Evolutionary conservation across 768 basidiomycete species (phyloP).

Genomic region (Boletus subparvulus): DNA sequence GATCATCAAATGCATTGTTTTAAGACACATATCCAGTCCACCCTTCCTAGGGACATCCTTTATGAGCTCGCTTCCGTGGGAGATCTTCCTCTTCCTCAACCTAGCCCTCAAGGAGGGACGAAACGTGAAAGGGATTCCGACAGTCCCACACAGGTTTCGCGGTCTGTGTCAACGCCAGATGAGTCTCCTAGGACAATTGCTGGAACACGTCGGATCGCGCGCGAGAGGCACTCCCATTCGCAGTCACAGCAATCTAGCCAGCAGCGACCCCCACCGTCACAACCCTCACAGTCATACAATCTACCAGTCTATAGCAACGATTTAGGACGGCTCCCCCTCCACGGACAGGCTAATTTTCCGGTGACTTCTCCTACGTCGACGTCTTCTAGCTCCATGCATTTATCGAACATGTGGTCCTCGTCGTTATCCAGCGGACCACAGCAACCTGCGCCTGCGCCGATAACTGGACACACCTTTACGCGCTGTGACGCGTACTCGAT

Average conservation of each 20-base stretch:
- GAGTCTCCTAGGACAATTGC: slow-evolving; percentile 31
- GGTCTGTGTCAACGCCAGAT: slow-evolving; percentile 1
- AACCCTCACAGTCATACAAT: slow-evolving; percentile 24
- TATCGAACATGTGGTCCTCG: slow-evolving; percentile 29
- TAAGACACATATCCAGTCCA: background rate
- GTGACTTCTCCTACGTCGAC: background rate
- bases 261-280: slow-evolving; percentile 9
- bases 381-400: too few species aligned
- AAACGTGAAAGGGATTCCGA: slow-evolving; percentile 69
- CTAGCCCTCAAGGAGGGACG: slow-evolving; percentile 48
- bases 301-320: slow-evolving; percentile 60
- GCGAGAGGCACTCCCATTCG: slow-evolving; percentile 17
- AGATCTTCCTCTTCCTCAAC: slow-evolving; percentile 63
- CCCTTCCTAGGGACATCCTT: slow-evolving; percentile 58
- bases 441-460: background rate
- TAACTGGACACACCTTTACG: background rate
- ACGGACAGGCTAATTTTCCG: slow-evolving; percentile 29
- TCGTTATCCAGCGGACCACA: slow-evolving; percentile 4
- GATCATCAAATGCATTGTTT: background rate
- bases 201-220: slow-evolving; percentile 36
- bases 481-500: slow-evolving; percentile 14
- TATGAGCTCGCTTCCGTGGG: slow-evolving; percentile 72
- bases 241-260: slow-evolving; percentile 11
- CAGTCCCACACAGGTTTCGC: slow-evolving; percentile 33
- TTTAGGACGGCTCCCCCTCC: slow-evolving; percentile 53